Base-by-base conservation (phyloP, 2,329 filamentous ascomycete species). In the Diaporthe citriasiana region DNA sequence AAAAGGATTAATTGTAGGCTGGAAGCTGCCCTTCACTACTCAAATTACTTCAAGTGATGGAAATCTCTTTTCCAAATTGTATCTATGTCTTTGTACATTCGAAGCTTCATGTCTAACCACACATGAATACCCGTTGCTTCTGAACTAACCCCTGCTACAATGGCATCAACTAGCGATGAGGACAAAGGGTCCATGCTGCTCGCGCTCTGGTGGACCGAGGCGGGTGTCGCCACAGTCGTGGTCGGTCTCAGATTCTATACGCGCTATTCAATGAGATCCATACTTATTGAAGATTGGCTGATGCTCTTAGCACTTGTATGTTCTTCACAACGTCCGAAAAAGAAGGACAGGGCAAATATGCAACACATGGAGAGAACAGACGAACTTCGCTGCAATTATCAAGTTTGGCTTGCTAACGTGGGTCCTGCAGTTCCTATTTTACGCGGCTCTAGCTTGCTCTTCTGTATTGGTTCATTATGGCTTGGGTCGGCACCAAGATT, bases 271-370 rank as follows among this genome's bases (percentile, higher is more conserved):
- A 68, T 68, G 63, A n/a, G 63, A 68, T 27, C 45, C 33, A 53
- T 68, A 68, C 25, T 68, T 17, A 53, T 68, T 38, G 42, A 51
- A 38, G 27, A 68, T 22, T 68, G 63, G 63, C 63, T 68, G 47
- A 68, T 68, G 63, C 42, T 68, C 27, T 13, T 68, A 22, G 63
- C 63, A 35, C 45, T 68, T 51, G 63, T 68, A 25, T 3, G 42
- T n/a, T 50, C n/a, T 5, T 27, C 27, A 66, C 35, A 47, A 47
- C 22, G 22, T 7, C 33, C 57, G 6, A 15, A 33, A 1, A 66
- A 25, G 19, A 5, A 10, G 45, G 45, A 50, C 8, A n/a, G 33
- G 9, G 33, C 22, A 50, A 19, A 22, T 19, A 10, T n/a, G 22
- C 19, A 27, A 30, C 42, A 19, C 38, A 17, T 12, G 22, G 19